Evolutionary conservation across 2,329 filamentous ascomycete genomes (phyloP).

Genomic region (Paradendryphiella salina): DNA sequence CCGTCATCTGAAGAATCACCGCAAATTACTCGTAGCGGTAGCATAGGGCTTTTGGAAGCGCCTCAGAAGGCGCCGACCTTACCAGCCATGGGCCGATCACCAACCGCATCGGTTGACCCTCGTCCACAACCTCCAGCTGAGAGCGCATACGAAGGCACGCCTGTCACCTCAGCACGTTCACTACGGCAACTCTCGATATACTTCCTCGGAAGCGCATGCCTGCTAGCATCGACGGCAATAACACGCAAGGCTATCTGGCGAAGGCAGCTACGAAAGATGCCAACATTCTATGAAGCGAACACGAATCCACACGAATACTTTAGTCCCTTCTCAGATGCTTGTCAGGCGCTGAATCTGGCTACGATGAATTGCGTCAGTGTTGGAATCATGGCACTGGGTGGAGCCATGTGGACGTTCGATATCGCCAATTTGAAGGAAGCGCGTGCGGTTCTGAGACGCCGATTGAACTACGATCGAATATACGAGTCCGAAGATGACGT

Average conservation of each 20-base stretch:
- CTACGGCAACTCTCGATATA: slow-evolving; percentile 70
- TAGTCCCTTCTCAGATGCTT: slow-evolving; percentile 71
- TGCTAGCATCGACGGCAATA: slow-evolving; percentile 70
- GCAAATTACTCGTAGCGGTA: slow-evolving; percentile 14
- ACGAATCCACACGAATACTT: slow-evolving; percentile 53
- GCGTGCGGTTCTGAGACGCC: slow-evolving; percentile 61
- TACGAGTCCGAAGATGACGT: slow-evolving; percentile 52
- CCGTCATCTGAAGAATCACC: slow-evolving; percentile 18
- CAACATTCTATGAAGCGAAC: slow-evolving; percentile 72
- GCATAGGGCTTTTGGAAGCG: slow-evolving; percentile 22
- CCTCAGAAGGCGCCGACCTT: slow-evolving; percentile 25
- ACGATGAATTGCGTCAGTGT: slow-evolving; percentile 83
- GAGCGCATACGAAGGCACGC: slow-evolving; percentile 33
- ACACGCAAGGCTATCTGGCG: slow-evolving; percentile 65
- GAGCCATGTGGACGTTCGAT: slow-evolving; percentile 75
- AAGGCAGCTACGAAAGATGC: slow-evolving; percentile 63
- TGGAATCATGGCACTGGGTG: slow-evolving; percentile 73
- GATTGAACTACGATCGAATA: slow-evolving; percentile 57
- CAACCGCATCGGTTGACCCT: slow-evolving; percentile 26
- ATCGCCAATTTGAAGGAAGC: slow-evolving; percentile 61
- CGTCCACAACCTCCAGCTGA: slow-evolving; percentile 23
- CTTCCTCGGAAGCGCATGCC: slow-evolving; percentile 73
- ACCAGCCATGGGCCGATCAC: slow-evolving; percentile 30
- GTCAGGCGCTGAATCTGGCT: slow-evolving; percentile 81
- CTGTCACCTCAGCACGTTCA: slow-evolving; percentile 54